Conservation (phyloP, 2,329 filamentous ascomycete genomes). For the Claviceps maximensis region DNA sequence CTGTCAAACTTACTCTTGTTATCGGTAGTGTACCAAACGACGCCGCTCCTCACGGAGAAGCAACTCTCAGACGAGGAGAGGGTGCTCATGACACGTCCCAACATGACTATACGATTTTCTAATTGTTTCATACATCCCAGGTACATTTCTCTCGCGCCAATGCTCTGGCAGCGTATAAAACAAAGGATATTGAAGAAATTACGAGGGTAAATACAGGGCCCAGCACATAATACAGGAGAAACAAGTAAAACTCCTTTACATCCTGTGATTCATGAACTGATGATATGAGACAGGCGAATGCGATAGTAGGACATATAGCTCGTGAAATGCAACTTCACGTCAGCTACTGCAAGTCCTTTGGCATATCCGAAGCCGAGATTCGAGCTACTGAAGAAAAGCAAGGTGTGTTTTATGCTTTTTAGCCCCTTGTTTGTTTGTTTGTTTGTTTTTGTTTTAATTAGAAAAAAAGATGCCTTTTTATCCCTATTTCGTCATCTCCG, state of each 20-base stretch:
- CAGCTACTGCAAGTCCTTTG: conserved; percentile 69
- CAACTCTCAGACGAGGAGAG: background rate
- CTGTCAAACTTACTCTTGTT: background rate
- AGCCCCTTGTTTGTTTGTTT: too few species aligned
- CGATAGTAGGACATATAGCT: conserved; percentile 64
- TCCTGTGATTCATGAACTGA: background rate
- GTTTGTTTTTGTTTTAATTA: background rate
- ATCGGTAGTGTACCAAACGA: background rate
- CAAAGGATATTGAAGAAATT: conserved; percentile 60
- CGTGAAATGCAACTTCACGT: conserved; percentile 73
- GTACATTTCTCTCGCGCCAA: conserved; percentile 81
- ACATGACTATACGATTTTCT: background rate
- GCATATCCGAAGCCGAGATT: conserved; percentile 60
- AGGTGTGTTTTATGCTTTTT: conserved; percentile 25
- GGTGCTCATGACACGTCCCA: background rate
- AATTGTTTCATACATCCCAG: conserved; percentile 23
- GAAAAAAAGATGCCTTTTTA: too few species aligned
- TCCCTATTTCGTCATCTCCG: background rate
- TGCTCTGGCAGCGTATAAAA: conserved; percentile 75
- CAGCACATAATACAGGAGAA: background rate
- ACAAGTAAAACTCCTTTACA: background rate
- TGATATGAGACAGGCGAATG: conserved; percentile 16
- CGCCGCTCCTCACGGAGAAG: background rate
- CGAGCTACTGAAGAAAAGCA: conserved; percentile 60
- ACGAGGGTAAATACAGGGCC: conserved; percentile 32